Evolutionary conservation across 2,329 filamentous ascomycete genomes (phyloP).

Genomic region (Chalaropsis thielavioides): DNA sequence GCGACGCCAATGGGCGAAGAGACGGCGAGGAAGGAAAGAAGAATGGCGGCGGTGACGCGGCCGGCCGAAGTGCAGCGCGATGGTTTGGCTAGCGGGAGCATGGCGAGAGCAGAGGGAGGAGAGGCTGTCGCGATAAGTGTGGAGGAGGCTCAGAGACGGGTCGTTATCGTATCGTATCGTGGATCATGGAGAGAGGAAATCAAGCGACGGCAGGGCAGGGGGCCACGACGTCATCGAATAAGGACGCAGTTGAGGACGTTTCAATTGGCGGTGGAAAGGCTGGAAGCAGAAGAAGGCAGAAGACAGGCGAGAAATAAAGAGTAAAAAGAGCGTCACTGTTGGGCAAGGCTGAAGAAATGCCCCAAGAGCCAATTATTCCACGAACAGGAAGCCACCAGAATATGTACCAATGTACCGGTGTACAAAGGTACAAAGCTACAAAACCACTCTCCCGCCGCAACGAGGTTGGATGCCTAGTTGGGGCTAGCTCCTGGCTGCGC

Average conservation of each 20-base stretch:
- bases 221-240: constrained; percentile 12
- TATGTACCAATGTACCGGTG: background rate
- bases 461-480: background rate
- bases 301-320: background rate
- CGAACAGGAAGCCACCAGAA: background rate
- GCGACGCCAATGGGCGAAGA: constrained; percentile 30
- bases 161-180: background rate
- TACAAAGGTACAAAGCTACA: background rate
- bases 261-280: background rate
- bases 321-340: background rate
- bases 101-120: background rate
- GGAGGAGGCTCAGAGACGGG: background rate
- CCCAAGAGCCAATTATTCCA: background rate
- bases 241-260: background rate
- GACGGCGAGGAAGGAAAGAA: constrained; percentile 54
- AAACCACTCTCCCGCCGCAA: background rate
- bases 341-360: background rate
- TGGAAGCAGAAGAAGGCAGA: background rate
- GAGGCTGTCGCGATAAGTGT: background rate
- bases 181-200: background rate
- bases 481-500: background rate
- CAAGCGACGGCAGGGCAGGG: background rate
- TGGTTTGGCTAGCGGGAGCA: background rate
- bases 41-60: constrained; percentile 46
- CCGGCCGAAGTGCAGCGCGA: constrained; percentile 39